A percentile compares a stretch with the other conserved stretches of the same genome.
phyloP scores from a whole-genome alignment of 2,329 filamentous ascomycete genomes.

The Exophiala mesophila region DNA sequence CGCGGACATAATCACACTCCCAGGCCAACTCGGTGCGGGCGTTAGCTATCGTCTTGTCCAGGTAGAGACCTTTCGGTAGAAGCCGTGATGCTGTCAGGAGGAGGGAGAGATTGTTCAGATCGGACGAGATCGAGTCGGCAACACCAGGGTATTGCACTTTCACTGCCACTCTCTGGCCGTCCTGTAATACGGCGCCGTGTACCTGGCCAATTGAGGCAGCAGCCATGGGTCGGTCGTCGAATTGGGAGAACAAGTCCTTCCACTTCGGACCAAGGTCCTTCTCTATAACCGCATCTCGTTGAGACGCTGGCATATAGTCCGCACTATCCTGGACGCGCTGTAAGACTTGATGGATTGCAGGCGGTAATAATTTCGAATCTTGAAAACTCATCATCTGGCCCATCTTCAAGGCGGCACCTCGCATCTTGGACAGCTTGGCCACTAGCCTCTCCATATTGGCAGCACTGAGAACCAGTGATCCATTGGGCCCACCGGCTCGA shows the following conservation, averaged over 20 bases:
- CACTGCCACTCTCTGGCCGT: slow-evolving; percentile 73
- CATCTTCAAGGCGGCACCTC: slow-evolving; percentile 91
- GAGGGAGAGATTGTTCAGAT: slow-evolving; percentile 87
- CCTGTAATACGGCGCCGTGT: slow-evolving; percentile 75
- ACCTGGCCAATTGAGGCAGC: slow-evolving; percentile 97
- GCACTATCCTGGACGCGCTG: slow-evolving; percentile 93
- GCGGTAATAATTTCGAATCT: slow-evolving; percentile 90
- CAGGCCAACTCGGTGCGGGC: slow-evolving; percentile 85
- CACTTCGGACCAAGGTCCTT: slow-evolving; percentile 77
- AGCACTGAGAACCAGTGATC: slow-evolving; percentile 81
- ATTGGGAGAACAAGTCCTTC: slow-evolving; percentile 75
- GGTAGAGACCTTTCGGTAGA: slow-evolving; percentile 83
- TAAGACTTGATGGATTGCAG: slow-evolving; percentile 78
- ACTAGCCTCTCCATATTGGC: slow-evolving; percentile 92
- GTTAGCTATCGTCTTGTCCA: slow-evolving; percentile 96
- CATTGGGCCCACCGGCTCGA: slow-evolving; percentile 67
- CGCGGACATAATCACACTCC: slow-evolving; percentile 93
- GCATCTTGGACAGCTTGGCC: slow-evolving; percentile 88
- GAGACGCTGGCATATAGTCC: slow-evolving; percentile 95
- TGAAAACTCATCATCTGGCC: slow-evolving; percentile 99
- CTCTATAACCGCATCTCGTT: slow-evolving; percentile 77
- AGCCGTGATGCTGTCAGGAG: slow-evolving; percentile 86
- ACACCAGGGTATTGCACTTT: slow-evolving; percentile 98
- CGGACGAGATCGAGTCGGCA: slow-evolving; percentile 90
- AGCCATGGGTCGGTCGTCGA: slow-evolving; percentile 87